Conservation (phyloP, 2,329 filamentous ascomycete species). For the Orbilia javanica region DNA sequence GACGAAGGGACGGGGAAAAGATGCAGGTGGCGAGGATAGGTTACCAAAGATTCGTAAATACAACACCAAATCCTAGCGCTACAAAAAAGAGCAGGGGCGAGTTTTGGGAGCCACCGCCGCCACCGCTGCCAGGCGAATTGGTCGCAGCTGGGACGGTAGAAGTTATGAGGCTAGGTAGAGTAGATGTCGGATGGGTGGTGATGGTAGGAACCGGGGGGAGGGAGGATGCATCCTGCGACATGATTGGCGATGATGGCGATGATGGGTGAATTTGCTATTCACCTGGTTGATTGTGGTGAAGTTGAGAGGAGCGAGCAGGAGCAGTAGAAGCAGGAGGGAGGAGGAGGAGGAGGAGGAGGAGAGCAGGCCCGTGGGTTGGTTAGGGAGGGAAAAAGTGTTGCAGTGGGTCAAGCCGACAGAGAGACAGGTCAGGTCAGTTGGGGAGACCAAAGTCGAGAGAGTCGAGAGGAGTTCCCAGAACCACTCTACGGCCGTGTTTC, state of each 20-base stretch:
- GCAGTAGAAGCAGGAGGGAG: background rate
- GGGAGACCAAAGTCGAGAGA: background rate
- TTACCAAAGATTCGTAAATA: constrained; percentile 98
- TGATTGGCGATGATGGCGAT: background rate
- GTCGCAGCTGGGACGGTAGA: constrained; percentile 14
- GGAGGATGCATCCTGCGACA: constrained; percentile 16
- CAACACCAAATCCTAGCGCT: constrained; percentile 94
- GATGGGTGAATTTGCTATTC: background rate
- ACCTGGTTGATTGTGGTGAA: background rate
- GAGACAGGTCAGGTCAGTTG: background rate
- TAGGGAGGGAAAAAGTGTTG: constrained; percentile 22
- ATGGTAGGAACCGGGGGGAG: constrained; percentile 59
- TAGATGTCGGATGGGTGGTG: constrained; percentile 60
- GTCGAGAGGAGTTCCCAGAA: constrained; percentile 42
- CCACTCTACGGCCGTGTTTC: constrained; percentile 18
- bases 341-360: background rate
- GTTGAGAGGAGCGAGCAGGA: no score
- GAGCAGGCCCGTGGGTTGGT: background rate
- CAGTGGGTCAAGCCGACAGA: background rate
- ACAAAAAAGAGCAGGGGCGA: constrained; percentile 92
- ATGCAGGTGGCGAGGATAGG: background rate
- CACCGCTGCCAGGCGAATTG: constrained; percentile 62
- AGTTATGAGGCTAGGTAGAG: constrained; percentile 1
- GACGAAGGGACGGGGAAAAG: constrained; percentile 1
- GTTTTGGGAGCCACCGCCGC: constrained; percentile 70